Evolutionary conservation across 371 early-diverging fungal genomes (phyloP).

Genomic region (Mortierella sp.): DNA sequence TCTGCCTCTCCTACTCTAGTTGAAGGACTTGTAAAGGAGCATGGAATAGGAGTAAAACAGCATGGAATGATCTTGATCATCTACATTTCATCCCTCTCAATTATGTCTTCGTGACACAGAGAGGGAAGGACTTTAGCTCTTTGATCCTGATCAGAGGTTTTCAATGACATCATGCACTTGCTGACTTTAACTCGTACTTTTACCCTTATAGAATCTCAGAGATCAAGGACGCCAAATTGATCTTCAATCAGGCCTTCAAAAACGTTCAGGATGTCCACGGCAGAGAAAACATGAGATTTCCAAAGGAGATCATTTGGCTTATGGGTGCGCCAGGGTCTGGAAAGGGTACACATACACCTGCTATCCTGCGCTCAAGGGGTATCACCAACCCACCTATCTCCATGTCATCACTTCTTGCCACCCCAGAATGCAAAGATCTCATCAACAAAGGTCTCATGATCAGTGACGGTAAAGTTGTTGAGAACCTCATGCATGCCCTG

Average conservation of each 20-base stretch:
- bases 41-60: neutral
- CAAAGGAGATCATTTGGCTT: constrained; percentile 75
- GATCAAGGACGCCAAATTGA: constrained; percentile 76
- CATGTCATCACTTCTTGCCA: constrained; percentile 70
- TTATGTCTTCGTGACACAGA: constrained; percentile 2
- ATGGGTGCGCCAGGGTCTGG: constrained; percentile 83
- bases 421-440: constrained; percentile 73
- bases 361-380: constrained; percentile 71
- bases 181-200: neutral
- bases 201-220: constrained; percentile 54
- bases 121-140: neutral
- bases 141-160: neutral
- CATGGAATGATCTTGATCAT: neutral
- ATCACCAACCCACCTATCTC: constrained; percentile 77
- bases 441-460: constrained; percentile 80
- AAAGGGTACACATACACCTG: constrained; percentile 78
- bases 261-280: constrained; percentile 74
- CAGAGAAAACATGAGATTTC: constrained; percentile 69
- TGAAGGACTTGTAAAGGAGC: neutral
- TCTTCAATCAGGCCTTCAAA: constrained; percentile 79
- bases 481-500: constrained; percentile 68
- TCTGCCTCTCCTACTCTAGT: neutral
- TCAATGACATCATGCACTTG: constrained; percentile 12
- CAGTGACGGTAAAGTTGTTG: constrained; percentile 70
- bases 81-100: neutral